Base-by-base conservation (phyloP, 2,329 filamentous ascomycete species). In the Trichophyton benhamiae region DNA sequence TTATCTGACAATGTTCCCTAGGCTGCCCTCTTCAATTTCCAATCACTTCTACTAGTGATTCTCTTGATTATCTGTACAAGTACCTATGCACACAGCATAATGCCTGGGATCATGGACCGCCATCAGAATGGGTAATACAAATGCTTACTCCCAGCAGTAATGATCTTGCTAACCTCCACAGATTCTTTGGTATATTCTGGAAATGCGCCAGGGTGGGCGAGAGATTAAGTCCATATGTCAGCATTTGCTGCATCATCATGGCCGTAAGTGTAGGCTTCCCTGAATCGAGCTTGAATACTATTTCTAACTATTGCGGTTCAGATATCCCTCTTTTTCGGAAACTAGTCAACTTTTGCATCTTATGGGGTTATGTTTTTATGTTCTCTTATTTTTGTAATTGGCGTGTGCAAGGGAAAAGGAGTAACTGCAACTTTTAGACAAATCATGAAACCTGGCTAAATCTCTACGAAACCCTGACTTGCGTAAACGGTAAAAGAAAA, bases 21-120 rank as follows among this genome's bases (percentile, higher is more conserved):
- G 94, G 88, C 94, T 63, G 94, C 94, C 61, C 87, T 99, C 71
- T 96, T 99, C 86, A 97, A 97, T 79, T 97, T 99, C 80, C 91
- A 96, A 76, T 95, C 91, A 63, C 87, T 97, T 68, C 84, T 99
- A 68, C 84, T 97, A 69, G 92, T 96, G 67, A 85, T 99, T 70
- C 85, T 99, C 59, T 87, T 99, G 68, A 85, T 95, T 68, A 95
- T 97, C 72, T 99, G 94, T 82, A 96, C 94, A 62, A 91, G 89
- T 75, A 86, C 94, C 65, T 97, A 99, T 77, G 83, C 91, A 61
- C 94, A 97, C 79, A 87, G 89, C 69, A 85, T 95, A 65, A 88
- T 94, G 71, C 92, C 94, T 0, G 83, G 87, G 3, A 87, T 95
- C 68, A 89, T 99, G 78, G 92, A 97, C 76, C 83, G 88, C 59